A percentile compares a stretch with the other conserved stretches of the same genome.
These are phyloP conservation scores for Hortaea werneckii DNA, from an alignment of 2,329 filamentous ascomycete genomes.

Conservation along the genomic window DNA sequence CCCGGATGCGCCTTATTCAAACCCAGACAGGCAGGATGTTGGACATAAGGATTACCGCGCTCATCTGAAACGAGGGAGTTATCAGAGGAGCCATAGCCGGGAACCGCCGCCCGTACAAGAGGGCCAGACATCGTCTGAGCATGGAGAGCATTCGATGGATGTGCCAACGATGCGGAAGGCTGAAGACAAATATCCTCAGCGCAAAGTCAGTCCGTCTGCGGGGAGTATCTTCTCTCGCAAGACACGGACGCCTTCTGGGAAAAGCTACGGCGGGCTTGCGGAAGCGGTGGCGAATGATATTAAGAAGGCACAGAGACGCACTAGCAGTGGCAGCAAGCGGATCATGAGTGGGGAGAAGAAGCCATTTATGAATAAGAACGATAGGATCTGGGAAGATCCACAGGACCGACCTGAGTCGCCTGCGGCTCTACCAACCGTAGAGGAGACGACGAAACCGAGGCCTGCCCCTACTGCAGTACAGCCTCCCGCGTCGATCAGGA, in stretches of 20 bases:
- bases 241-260: slow-evolving; percentile 17
- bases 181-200: slow-evolving; percentile 6
- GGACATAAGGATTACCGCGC: not conserved
- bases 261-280: slow-evolving; percentile 27
- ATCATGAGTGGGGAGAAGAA: slow-evolving; percentile 60
- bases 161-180: slow-evolving; percentile 5
- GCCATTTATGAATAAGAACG: slow-evolving; percentile 58
- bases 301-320: slow-evolving; percentile 33
- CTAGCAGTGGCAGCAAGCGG: slow-evolving; percentile 54
- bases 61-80: slow-evolving; percentile 46
- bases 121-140: not conserved
- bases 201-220: slow-evolving; percentile 14
- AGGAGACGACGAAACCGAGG: not conserved
- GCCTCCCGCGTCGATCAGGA: slow-evolving; percentile 41
- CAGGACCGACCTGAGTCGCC: slow-evolving; percentile 33
- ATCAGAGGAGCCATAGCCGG: slow-evolving; percentile 44
- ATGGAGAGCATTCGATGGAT: no score
- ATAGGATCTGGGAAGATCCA: slow-evolving; percentile 85
- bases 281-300: slow-evolving; percentile 26
- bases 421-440: not conserved
- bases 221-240: slow-evolving; percentile 5
- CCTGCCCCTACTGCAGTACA: slow-evolving; percentile 23
- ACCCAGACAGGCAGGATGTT: slow-evolving; percentile 40
- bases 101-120: slow-evolving; percentile 5
- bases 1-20: slow-evolving; percentile 31